Base-by-base conservation (phyloP, 371 early-diverging fungal species). In the Mortierella sp. region DNA sequence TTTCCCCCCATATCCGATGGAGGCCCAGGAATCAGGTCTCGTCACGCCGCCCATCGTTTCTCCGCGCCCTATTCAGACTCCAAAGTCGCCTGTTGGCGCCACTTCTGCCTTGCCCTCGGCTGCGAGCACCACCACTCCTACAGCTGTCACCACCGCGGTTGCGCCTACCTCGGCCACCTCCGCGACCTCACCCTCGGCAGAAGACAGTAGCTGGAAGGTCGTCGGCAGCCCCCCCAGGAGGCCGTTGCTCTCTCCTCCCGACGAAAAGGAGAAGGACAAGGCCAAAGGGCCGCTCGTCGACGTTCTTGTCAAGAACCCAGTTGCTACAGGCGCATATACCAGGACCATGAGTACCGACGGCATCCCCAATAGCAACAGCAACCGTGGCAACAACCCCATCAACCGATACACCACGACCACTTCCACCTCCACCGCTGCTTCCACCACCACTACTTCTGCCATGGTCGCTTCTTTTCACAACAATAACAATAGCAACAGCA, bases 171-270 rank as follows among this genome's bases (percentile, higher is more conserved):
- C 23, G 15, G 30, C 43, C 18, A 44, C 47, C 47, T 23, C 52
- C 4, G 28, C 62, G 37, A 37, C 37, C 37, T 37, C 37, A 9
- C 37, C 37, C 37, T 37, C 37, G 37, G 37, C 37, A 37, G 37
- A 48, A 28, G 30, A 65, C 57, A 62, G 43, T 43, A 59, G 57
- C 62, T 72, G 79, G 73, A 79, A 69, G 47, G 61, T 56, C n/a
- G 73, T 79, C 25, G 73, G 79, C n/a, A 72, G 69, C 47, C 79
- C 79, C 18, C 73, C 79, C 23, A 57, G 69, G 19, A 28, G 43
- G 21, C 60, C 58, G 15, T 25, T 60, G 9, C 56, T 69, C 16
- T 69, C 79, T 4, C 70, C 79, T 4, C 66, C 72, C 16, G 66
- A 60, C 43, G 66, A 70, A 5, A 56, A 55, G 19, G 69, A 71